Base-by-base conservation (phyloP, 2,329 filamentous ascomycete genomes). In the Thermomyces lanuginosus region DNA sequence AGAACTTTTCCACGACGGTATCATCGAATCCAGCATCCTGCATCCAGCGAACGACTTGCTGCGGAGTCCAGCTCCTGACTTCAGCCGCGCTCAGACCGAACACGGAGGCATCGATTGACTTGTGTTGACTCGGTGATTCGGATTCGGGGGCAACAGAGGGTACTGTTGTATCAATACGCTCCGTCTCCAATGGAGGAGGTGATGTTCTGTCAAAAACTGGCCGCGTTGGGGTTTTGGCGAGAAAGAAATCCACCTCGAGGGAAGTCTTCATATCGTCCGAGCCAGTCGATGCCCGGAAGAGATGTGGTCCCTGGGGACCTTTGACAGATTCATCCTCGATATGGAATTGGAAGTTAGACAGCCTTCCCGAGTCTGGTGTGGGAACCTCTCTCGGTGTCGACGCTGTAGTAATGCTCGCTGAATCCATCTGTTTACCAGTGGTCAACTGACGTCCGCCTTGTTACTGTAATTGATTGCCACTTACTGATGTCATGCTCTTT, bases 321-420 rank as follows among this genome's bases (percentile, higher is more conserved):
- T 82, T 67, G 5, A 86, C 72, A 16, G 75, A 64, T 51, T 75
- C 43, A 1, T 64, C 50, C 32, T 67, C 64, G 33, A 66, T 56
- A 22, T 72, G 65, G 37, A 75, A 65, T 26, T 70, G 62, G 42
- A 73, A 80, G 15, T 62, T 61, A 35, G 63, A 64, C 34, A 69
- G 65, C 36, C 68, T 63, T 38, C 64, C 64, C 23, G 76, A 76
- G 35, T 70, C 67, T 10, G 84, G 84, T 14, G 84, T 92, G 16
- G 71, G 70, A 3, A 74, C 66, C 48, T 92, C 83, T 44, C 91
- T 82, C 43, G 78, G 83, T 1, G 81, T 86, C 5, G 83, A 92
- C 19, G 89, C 63, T 2, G 84, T 92, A 3, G 81, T 86, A 46
- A 84, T 72, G 58, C 81, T 91, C 33, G 70, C 71, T 43, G 78